phyloP scores from a whole-genome alignment of 257 asterid genomes.

The Avicennia marina region DNA sequence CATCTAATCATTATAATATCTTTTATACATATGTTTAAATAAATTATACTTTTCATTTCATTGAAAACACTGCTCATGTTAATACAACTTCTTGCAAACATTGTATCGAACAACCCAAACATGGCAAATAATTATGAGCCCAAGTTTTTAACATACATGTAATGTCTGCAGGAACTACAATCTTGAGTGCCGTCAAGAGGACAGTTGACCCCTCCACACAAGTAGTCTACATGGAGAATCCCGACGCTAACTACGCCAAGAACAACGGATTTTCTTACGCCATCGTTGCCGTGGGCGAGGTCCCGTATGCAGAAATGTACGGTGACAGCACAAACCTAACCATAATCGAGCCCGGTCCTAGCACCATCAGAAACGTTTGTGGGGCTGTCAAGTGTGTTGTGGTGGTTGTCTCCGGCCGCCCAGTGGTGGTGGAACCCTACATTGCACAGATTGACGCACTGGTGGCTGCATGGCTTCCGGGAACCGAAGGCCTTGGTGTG shows the following conservation, averaged over 20 bases:
- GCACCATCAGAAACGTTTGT: constrained; percentile 50
- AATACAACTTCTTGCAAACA: too few relatives aligned
- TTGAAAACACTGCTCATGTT: too few relatives aligned
- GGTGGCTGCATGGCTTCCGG: constrained; percentile 93
- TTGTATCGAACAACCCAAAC: too few relatives aligned
- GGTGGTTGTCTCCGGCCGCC: constrained; percentile 75
- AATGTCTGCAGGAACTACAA: constrained; percentile 61
- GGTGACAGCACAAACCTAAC: constrained; percentile 68
- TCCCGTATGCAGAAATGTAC: constrained; percentile 54
- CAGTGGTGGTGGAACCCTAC: constrained; percentile 65
- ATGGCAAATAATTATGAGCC: background rate
- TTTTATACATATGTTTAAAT: too few relatives aligned
- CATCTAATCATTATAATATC: too few relatives aligned
- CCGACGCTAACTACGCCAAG: constrained; percentile 41
- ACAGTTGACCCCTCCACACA: constrained; percentile 71
- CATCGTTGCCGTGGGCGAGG: constrained; percentile 74
- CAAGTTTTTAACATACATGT: background rate
- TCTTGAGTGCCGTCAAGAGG: constrained; percentile 57
- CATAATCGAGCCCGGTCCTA: constrained; percentile 55
- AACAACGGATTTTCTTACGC: constrained; percentile 52
- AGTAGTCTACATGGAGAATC: constrained; percentile 52
- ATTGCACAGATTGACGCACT: constrained; percentile 47
- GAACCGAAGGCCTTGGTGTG: constrained; percentile 78
- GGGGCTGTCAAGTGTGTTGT: constrained; percentile 55
- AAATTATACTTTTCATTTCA: too few relatives aligned